Percentiles rank a stretch among this genome's conserved stretches.
These are phyloP conservation scores for Linum tenue DNA, from an alignment of 345 rosid genomes.

Conservation along the genomic window DNA sequence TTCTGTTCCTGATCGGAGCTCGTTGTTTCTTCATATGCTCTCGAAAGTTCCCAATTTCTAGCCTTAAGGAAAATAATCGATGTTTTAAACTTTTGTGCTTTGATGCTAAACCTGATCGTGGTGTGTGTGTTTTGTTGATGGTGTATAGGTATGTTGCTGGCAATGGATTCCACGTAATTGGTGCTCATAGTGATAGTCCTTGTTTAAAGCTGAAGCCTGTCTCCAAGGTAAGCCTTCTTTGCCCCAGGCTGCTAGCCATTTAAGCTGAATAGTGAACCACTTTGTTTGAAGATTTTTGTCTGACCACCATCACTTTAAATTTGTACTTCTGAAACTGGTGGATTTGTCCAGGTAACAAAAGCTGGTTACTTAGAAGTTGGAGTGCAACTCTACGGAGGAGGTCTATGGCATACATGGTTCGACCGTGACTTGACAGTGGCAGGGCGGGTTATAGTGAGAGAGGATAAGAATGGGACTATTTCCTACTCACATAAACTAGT, in stretches of 20 bases:
- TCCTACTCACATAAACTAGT: slow-evolving; percentile 64
- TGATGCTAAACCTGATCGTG: too few relatives aligned
- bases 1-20: neutral
- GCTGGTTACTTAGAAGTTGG: slow-evolving; percentile 84
- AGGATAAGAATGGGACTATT: slow-evolving; percentile 45
- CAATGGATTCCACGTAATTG: slow-evolving; percentile 73
- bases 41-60: too few relatives aligned
- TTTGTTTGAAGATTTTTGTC: neutral
- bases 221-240: slow-evolving; percentile 46
- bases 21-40: neutral
- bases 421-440: slow-evolving; percentile 96
- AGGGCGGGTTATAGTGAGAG: slow-evolving; percentile 67
- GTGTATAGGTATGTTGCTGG: slow-evolving; percentile 73
- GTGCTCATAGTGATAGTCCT: slow-evolving; percentile 98
- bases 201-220: slow-evolving; percentile 89
- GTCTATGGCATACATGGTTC: slow-evolving; percentile 97
- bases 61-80: too few relatives aligned
- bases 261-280: neutral
- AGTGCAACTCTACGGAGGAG: slow-evolving; percentile 90
- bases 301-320: neutral
- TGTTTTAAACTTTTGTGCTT: too few relatives aligned
- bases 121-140: neutral
- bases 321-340: slow-evolving; percentile 8
- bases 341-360: slow-evolving; percentile 49
- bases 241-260: neutral